These are phyloP conservation scores for Canavalia ensiformis DNA, from an alignment of 306 rosid genomes.

Conservation along the genomic window DNA sequence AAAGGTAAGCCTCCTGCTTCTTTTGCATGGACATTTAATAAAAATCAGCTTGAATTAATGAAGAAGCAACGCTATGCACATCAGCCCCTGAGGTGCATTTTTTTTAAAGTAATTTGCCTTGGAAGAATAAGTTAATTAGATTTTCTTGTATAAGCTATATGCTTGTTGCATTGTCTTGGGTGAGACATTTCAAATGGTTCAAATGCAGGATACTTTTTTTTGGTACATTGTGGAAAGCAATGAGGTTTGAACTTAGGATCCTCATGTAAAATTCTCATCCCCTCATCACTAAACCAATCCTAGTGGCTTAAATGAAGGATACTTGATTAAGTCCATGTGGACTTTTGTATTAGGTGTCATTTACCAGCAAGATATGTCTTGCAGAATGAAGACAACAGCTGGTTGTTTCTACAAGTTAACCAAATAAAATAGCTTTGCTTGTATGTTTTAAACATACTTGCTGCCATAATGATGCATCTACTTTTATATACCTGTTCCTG, in stretches of 20 bases:
- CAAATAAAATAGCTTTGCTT: constrained; percentile 9
- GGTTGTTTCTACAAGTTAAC: constrained; percentile 34
- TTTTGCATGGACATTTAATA: constrained; percentile 10
- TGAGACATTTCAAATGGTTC: constrained; percentile 41
- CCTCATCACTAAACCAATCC: no score
- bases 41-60: constrained; percentile 21
- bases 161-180: constrained; percentile 28
- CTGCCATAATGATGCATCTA: constrained; percentile 14
- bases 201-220: neutral
- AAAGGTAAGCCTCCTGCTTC: constrained; percentile 60
- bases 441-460: constrained; percentile 33
- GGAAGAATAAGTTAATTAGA: constrained; percentile 15
- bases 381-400: constrained; percentile 2
- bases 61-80: neutral
- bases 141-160: neutral
- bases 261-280: no score
- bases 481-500: constrained; percentile 13
- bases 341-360: constrained; percentile 22
- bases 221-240: no score
- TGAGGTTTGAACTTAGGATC: no score
- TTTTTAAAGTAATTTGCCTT: neutral
- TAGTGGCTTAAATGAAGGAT: neutral
- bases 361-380: constrained; percentile 20
- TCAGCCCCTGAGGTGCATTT: constrained; percentile 11
- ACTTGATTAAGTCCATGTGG: constrained; percentile 22